phyloP scores from a whole-genome alignment of 2,329 filamentous ascomycete species.

The Cordyceps farinosa region DNA sequence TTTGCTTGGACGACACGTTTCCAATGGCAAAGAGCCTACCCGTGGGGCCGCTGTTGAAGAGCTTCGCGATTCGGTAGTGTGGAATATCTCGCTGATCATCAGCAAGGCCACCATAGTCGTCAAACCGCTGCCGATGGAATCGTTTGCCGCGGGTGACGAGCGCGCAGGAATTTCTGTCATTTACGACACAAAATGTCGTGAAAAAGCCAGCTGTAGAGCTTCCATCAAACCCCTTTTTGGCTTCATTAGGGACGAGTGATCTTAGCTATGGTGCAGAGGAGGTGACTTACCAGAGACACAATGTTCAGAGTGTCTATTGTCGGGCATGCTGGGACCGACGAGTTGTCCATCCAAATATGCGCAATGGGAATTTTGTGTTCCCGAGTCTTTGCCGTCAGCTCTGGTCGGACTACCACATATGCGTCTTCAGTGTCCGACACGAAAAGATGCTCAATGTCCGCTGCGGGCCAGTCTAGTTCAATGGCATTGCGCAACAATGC shows the following conservation, averaged over 20 bases:
- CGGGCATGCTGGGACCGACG: neutral
- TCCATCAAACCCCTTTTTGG: constrained; percentile 21
- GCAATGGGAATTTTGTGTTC: constrained; percentile 26
- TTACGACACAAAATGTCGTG: constrained; percentile 29
- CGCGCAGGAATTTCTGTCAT: constrained; percentile 22
- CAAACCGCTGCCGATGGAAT: constrained; percentile 24
- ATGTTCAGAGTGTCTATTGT: constrained; percentile 20
- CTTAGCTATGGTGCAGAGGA: neutral
- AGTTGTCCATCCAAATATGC: constrained; percentile 21
- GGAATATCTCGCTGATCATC: constrained; percentile 24
- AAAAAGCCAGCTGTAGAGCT: constrained; percentile 27
- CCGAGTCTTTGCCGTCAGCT: constrained; percentile 20
- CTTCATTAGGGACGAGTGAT: neutral
- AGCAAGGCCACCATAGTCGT: neutral
- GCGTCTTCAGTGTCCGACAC: constrained; percentile 20
- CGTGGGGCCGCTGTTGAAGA: constrained; percentile 24
- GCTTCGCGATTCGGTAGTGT: constrained; percentile 28
- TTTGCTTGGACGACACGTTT: constrained; percentile 21
- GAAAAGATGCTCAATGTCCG: constrained; percentile 22
- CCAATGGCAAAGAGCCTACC: constrained; percentile 27
- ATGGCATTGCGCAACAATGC: neutral
- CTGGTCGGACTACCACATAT: constrained; percentile 24
- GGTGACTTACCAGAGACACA: constrained; percentile 21
- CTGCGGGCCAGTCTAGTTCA: constrained; percentile 23
- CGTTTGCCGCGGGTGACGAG: constrained; percentile 28